Conservation (phyloP, 148 eudicot genomes). For the Heliosperma pusillum region DNA sequence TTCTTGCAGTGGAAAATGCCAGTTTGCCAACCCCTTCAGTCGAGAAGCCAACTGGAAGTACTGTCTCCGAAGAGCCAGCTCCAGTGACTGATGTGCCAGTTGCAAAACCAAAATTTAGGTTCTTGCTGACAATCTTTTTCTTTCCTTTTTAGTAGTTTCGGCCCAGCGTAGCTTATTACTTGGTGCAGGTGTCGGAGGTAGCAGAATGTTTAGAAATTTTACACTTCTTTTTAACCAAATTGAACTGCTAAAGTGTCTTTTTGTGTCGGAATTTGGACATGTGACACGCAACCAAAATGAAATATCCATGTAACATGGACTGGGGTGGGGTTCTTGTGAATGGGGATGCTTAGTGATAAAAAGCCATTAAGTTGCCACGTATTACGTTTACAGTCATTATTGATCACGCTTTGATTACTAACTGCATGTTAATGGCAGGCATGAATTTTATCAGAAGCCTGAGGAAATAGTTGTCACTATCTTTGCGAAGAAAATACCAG, state of each 20-base stretch:
- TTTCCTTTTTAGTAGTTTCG: not conserved
- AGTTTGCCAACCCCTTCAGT: not conserved
- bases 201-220: too few relatives aligned
- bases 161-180: not conserved
- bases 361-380: not conserved
- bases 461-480: slow-evolving; percentile 93
- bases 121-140: not conserved
- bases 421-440: slow-evolving; percentile 49
- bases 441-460: slow-evolving; percentile 94
- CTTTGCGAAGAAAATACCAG: slow-evolving; percentile 83
- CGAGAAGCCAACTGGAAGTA: not conserved
- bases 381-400: not conserved
- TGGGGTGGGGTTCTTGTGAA: too few relatives aligned
- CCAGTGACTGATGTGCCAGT: slow-evolving; percentile 26
- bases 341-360: not conserved
- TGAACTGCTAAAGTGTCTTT: too few relatives aligned
- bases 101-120: slow-evolving; percentile 86
- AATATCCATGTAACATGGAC: not conserved
- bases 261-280: too few relatives aligned
- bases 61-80: not conserved
- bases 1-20: not conserved
- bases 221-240: too few relatives aligned
- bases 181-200: too few relatives aligned
- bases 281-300: too few relatives aligned
- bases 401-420: not conserved